These are phyloP conservation scores for Lactarius tabidus DNA, from an alignment of 768 basidiomycete genomes.

Conservation along the genomic window DNA sequence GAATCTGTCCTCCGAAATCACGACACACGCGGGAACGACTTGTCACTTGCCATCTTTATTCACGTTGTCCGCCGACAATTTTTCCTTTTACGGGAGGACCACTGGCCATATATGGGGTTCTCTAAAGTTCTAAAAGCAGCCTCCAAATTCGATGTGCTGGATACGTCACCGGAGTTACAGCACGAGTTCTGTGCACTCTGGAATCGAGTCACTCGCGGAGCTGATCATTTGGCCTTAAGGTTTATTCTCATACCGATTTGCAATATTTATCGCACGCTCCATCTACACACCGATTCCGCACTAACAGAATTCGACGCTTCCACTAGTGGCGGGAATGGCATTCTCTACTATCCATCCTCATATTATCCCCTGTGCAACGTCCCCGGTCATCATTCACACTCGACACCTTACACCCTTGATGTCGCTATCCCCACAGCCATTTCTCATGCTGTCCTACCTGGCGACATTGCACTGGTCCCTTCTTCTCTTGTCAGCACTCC, in stretches of 20 bases:
- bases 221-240: neutral
- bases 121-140: neutral
- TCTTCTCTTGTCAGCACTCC: neutral
- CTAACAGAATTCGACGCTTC: neutral
- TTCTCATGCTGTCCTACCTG: too few relatives aligned
- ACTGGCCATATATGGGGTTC: accelerated
- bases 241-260: neutral
- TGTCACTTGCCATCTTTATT: neutral
- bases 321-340: neutral
- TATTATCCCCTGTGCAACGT: neutral
- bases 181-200: neutral
- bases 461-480: neutral
- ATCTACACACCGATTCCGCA: neutral
- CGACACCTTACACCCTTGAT: neutral
- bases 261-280: neutral
- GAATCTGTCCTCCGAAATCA: neutral
- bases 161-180: neutral
- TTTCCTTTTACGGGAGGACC: accelerated
- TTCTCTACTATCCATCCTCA: neutral
- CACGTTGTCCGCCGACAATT: neutral
- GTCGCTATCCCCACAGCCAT: too few relatives aligned
- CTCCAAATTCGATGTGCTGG: neutral
- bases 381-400: neutral
- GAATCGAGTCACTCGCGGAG: neutral
- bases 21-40: neutral